phyloP scores from a whole-genome alignment of 1,139 yeast species.

The Kodamaea suecica region DNA sequence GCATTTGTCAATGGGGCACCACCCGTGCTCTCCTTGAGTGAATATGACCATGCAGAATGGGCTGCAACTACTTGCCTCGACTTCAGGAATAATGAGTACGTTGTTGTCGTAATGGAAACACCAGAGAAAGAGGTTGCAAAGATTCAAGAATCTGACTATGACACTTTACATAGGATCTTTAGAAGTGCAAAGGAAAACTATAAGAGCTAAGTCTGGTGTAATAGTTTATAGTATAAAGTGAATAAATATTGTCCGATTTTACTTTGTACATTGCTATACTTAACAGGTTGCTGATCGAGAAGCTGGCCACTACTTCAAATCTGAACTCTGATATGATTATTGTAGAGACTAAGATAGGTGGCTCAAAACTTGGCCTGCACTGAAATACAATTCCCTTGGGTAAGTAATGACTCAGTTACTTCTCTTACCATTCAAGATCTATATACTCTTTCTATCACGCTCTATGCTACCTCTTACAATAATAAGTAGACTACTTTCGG shows the following conservation, averaged over 20 bases:
- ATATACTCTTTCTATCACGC: too few species aligned
- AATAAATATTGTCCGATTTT: not conserved
- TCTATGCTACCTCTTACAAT: too few species aligned
- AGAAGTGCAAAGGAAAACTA: conserved; percentile 40
- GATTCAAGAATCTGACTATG: conserved; percentile 34
- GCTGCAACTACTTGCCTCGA: conserved; percentile 51
- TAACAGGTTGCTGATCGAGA: too few species aligned
- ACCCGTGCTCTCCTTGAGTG: conserved; percentile 42
- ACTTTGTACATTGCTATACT: not conserved
- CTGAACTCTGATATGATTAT: too few species aligned
- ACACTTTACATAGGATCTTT: conserved; percentile 43
- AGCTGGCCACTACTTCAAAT: too few species aligned
- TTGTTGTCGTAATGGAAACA: conserved; percentile 46
- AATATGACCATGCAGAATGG: conserved; percentile 55
- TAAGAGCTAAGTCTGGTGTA: conserved; percentile 2
- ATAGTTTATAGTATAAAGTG: not conserved
- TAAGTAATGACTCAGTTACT: too few species aligned
- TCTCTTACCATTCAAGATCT: too few species aligned
- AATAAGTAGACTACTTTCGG: too few species aligned
- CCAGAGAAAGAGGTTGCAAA: conserved; percentile 44
- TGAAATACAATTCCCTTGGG: too few species aligned
- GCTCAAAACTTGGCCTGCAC: too few species aligned
- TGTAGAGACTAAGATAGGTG: too few species aligned
- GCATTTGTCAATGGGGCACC: conserved; percentile 44
- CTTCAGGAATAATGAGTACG: conserved; percentile 31